A percentile compares a stretch with the other conserved stretches of the same genome.
Conservation (phyloP, 192 early-diverging fungal genomes). For the Coemansia reversa region DNA sequence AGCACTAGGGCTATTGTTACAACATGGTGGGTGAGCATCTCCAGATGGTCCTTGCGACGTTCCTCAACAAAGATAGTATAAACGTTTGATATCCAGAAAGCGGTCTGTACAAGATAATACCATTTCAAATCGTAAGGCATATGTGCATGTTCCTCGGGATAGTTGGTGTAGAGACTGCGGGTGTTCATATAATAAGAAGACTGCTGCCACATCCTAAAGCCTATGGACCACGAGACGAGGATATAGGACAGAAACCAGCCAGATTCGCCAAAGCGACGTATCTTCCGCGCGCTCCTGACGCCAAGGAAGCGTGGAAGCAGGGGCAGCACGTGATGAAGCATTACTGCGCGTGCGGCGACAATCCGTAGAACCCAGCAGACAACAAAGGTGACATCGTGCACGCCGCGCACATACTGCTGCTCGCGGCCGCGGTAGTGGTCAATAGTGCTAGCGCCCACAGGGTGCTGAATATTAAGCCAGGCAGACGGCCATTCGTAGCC, state of each 20-base stretch:
- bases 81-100: slow-evolving; percentile 55
- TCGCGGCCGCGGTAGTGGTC: neutral
- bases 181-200: slow-evolving; percentile 55
- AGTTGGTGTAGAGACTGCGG: slow-evolving; percentile 47
- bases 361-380: slow-evolving; percentile 66
- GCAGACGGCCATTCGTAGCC: slow-evolving; percentile 35
- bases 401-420: slow-evolving; percentile 42
- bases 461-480: slow-evolving; percentile 41
- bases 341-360: slow-evolving; percentile 59
- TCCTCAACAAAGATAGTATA: slow-evolving; percentile 56
- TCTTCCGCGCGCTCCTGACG: slow-evolving; percentile 22
- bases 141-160: slow-evolving; percentile 49
- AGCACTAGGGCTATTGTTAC: slow-evolving; percentile 54
- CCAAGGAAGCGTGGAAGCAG: slow-evolving; percentile 21
- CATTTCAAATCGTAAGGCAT: slow-evolving; percentile 53
- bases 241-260: slow-evolving; percentile 54
- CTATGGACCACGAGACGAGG: slow-evolving; percentile 32
- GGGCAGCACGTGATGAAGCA: slow-evolving; percentile 54
- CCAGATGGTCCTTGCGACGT: slow-evolving; percentile 54
- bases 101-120: slow-evolving; percentile 52
- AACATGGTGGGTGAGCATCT: slow-evolving; percentile 57
- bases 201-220: slow-evolving; percentile 27
- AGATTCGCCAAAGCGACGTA: slow-evolving; percentile 57
- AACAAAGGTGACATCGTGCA: slow-evolving; percentile 62
- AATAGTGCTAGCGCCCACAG: neutral